phyloP scores from a whole-genome alignment of 2,329 filamentous ascomycete species.

The Dichotomopilus funicola region DNA sequence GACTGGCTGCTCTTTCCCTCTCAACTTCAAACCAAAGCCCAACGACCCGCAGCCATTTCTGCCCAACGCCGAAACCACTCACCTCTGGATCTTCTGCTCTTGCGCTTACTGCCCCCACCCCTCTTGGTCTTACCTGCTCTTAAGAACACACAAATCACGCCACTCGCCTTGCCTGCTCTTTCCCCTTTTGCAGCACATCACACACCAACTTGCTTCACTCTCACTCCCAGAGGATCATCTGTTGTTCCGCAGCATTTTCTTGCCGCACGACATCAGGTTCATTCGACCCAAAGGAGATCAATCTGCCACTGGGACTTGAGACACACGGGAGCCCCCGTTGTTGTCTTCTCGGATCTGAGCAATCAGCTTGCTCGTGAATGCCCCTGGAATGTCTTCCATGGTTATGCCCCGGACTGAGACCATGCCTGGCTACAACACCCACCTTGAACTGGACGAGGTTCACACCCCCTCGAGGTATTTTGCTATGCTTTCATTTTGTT shows the following conservation, averaged over 20 bases:
- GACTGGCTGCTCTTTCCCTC: conserved; percentile 28
- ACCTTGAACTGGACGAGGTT: conserved; percentile 53
- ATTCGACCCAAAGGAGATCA: conserved; percentile 16
- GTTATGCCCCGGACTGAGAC: conserved; percentile 26
- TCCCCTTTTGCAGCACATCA: conserved; percentile 7
- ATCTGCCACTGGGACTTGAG: conserved; percentile 15
- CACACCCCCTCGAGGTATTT: conserved; percentile 56
- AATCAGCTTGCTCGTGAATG: conserved; percentile 19
- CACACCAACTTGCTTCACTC: conserved; percentile 2
- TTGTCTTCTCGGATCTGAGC: conserved; percentile 15
- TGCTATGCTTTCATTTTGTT: conserved; percentile 44
- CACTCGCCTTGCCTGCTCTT: conserved; percentile 4
- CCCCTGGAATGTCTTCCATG: conserved; percentile 24
- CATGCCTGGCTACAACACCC: conserved; percentile 48
- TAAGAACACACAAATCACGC: conserved; percentile 9
- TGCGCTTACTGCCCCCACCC: conserved; percentile 2
- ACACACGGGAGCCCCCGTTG: conserved; percentile 20
- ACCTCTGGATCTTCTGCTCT: conserved; percentile 2
- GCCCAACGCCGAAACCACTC: conserved; percentile 30
- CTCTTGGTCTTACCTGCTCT: conserved; percentile 8
- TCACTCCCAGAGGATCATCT: conserved; percentile 16
- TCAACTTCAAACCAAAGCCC: conserved; percentile 27
- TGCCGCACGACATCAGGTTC: conserved; percentile 15
- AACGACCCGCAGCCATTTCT: conserved; percentile 28
- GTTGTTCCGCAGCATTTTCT: conserved; percentile 17